These are phyloP conservation scores for Emiliania huxleyi DNA, from an alignment of 78 protist species.

Conservation along the genomic window DNA sequence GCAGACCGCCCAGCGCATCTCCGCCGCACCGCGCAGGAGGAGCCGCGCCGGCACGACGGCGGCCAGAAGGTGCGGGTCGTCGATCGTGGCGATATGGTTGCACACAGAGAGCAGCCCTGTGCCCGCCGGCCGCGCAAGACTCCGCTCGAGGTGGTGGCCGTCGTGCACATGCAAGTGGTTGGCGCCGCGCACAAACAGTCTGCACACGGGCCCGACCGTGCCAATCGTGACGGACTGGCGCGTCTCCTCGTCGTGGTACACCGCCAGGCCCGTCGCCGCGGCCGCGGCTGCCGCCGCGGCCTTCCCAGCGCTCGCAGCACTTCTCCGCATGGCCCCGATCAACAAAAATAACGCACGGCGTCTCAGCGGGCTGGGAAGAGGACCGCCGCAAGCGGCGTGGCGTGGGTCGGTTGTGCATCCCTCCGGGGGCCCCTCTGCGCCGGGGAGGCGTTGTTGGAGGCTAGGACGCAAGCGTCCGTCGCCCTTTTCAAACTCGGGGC, in stretches of 20 bases:
- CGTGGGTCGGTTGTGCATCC: too few species aligned
- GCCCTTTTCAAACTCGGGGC: too few species aligned
- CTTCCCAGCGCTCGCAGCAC: too few species aligned
- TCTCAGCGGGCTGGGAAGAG: too few species aligned
- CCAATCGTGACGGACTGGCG: background rate
- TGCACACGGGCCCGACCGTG: background rate
- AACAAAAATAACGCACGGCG: too few species aligned
- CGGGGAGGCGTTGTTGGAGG: too few species aligned
- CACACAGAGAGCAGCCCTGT: background rate
- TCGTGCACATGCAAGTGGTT: background rate
- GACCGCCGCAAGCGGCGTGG: too few species aligned
- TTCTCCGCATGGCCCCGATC: too few species aligned
- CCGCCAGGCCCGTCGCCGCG: background rate
- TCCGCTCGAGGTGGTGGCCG: background rate
- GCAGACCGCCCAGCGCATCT: slow-evolving; percentile 14
- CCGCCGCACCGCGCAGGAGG: background rate
- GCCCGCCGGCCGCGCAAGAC: background rate
- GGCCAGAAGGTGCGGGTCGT: background rate
- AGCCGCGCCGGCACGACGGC: background rate
- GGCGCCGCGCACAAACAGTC: background rate
- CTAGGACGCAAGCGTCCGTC: too few species aligned
- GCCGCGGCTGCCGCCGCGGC: background rate
- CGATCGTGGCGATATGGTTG: background rate
- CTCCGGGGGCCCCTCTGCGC: too few species aligned
- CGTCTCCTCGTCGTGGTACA: background rate